Evolutionary conservation across 805 yeast genomes (phyloP).

Genomic region (Barnettozyma siamensis): DNA sequence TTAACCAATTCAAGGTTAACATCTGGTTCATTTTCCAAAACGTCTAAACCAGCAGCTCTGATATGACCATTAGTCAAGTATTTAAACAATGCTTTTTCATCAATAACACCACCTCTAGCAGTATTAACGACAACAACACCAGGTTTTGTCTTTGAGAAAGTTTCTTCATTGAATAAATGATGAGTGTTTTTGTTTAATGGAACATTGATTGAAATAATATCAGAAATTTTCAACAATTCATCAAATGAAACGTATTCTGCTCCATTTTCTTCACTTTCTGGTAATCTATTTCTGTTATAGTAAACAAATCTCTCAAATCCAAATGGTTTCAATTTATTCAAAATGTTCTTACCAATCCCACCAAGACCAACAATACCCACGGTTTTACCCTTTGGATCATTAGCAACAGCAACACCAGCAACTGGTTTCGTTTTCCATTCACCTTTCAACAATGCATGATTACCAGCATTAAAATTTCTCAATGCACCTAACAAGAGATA

Average conservation of each 20-base stretch:
- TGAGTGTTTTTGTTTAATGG: constrained; percentile 71
- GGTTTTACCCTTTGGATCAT: constrained; percentile 68
- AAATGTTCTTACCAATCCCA: constrained; percentile 80
- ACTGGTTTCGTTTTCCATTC: constrained; percentile 52
- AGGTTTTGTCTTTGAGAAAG: constrained; percentile 65
- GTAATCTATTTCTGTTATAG: constrained; percentile 60
- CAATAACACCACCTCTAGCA: constrained; percentile 82
- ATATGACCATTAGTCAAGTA: constrained; percentile 60
- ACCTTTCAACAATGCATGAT: constrained; percentile 47
- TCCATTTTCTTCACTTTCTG: constrained; percentile 55
- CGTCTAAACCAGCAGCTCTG: constrained; percentile 67
- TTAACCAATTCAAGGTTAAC: constrained; percentile 56
- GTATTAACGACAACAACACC: constrained; percentile 76
- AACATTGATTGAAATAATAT: constrained; percentile 66
- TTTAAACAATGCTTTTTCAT: constrained; percentile 52
- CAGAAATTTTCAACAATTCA: constrained; percentile 56
- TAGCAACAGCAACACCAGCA: constrained; percentile 58
- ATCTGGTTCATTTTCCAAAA: constrained; percentile 69
- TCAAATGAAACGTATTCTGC: constrained; percentile 71
- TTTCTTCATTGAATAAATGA: constrained; percentile 58
- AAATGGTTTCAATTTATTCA: constrained; percentile 67
- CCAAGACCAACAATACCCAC: constrained; percentile 87
- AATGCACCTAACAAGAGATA: constrained; percentile 56
- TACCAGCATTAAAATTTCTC: constrained; percentile 62
- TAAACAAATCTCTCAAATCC: constrained; percentile 69